Conservation (phyloP, 495 filamentous ascomycete species). For the Acidiella bohemica region DNA sequence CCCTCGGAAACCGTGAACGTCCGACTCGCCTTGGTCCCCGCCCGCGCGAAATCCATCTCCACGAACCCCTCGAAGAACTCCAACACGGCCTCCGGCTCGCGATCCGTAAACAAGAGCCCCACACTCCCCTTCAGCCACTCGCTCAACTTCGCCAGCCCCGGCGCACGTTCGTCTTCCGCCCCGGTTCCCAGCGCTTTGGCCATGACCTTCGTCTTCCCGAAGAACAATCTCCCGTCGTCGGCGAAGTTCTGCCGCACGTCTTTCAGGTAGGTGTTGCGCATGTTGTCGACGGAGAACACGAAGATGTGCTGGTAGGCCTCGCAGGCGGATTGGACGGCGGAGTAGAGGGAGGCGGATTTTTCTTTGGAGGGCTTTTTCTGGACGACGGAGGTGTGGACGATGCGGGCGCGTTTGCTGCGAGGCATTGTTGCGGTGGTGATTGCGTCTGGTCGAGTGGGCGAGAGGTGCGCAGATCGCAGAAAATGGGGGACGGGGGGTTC, state of each 20-base stretch:
- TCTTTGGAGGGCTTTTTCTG: slow-evolving; percentile 78
- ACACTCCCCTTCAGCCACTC: slow-evolving; percentile 67
- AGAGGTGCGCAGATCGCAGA: too few relatives aligned
- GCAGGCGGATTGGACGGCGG: slow-evolving; percentile 72
- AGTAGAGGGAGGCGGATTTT: slow-evolving; percentile 73
- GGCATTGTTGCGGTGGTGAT: slow-evolving; percentile 53
- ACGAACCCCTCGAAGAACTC: slow-evolving; percentile 54
- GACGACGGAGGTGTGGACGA: slow-evolving; percentile 79
- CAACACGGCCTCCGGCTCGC: slow-evolving; percentile 45
- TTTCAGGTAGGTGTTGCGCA: slow-evolving; percentile 96
- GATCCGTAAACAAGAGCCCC: slow-evolving; percentile 80
- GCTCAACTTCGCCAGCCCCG: slow-evolving; percentile 54
- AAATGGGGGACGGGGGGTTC: too few relatives aligned
- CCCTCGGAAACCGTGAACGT: slow-evolving; percentile 68
- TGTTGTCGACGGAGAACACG: slow-evolving; percentile 90
- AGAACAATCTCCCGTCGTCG: slow-evolving; percentile 90
- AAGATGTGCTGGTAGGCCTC: slow-evolving; percentile 80
- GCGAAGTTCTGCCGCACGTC: slow-evolving; percentile 70
- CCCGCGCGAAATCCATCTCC: slow-evolving; percentile 74
- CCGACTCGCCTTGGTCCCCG: slow-evolving; percentile 60
- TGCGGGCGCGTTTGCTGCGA: slow-evolving; percentile 81
- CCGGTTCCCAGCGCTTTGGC: slow-evolving; percentile 71
- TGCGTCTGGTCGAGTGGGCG: too few relatives aligned
- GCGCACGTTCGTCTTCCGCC: slow-evolving; percentile 61
- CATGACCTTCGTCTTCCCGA: slow-evolving; percentile 98